Base-by-base conservation (phyloP, 768 basidiomycete genomes). In the Mycena capillaripes region DNA sequence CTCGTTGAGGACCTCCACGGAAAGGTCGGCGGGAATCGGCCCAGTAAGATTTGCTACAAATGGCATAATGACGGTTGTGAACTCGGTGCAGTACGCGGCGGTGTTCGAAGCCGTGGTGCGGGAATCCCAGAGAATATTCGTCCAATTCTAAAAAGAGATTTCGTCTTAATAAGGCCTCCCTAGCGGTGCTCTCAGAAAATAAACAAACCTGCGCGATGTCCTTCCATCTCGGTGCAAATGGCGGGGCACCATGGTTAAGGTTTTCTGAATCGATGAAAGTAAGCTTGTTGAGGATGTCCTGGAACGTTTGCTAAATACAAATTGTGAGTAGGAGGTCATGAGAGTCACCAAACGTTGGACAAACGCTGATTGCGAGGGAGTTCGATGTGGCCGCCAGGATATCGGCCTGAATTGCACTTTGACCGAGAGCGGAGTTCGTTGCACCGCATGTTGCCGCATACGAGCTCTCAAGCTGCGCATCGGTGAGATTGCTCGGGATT, bases 71-170 rank as follows among this genome's bases (percentile, higher is more conserved):
- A 36, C 46, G 2, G 61, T 48, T 17, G 61, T 63, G 34, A 63
- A 63, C 27, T 63, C 46, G 48, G 61, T 50, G 44, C 46, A 48
- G 17, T 63, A 63, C 9, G 61, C 48, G 30, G 61, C 61, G 9
- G 61, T 63, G n/a, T 50, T 63, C 32, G 32, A 32, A 23, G 61
- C 61, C 19, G 61, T 63, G n/a, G 44, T 48, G 16, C 48, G 61
- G 4, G 61, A 63, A 11, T 29, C 48, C 44, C 29, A 48, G 23
- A 63, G 16, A 3, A 63, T 52, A 50, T 63, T 63, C 12, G 44
- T 63, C 61, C 61, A 63, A 19, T 48, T 50, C 61, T 63, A 25
- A 1, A 3, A 29, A 36, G 27, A 4, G 16, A 48, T 21, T 36
- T 17, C 32, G 42, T 48, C 9, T 32, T 5, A 32, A 27, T 7